These are phyloP conservation scores for Phytophthora rubi DNA, from an alignment of 352 stramenopile species.

Conservation along the genomic window DNA sequence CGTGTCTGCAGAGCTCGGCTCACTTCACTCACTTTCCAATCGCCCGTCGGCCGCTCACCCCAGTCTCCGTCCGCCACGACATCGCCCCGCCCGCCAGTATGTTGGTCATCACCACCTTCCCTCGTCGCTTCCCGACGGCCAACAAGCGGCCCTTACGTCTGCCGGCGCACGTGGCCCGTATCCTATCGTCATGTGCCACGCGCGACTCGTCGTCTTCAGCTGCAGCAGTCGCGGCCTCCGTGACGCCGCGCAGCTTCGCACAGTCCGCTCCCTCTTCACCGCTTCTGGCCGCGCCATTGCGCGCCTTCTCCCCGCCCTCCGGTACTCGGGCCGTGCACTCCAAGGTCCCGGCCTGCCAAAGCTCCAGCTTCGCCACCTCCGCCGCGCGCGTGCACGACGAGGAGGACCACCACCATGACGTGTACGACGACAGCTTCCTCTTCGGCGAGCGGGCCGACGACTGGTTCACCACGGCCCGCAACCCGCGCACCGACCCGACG, in stretches of 20 bases:
- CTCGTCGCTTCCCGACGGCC: slow-evolving; percentile 77
- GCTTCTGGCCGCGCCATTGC: slow-evolving; percentile 1
- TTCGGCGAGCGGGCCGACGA: slow-evolving; percentile 64
- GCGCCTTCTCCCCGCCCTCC: background rate
- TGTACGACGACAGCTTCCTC: slow-evolving; percentile 66
- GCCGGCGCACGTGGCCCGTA: slow-evolving; percentile 4
- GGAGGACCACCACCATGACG: slow-evolving; percentile 30
- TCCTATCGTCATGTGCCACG: slow-evolving; percentile 17
- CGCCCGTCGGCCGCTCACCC: slow-evolving; percentile 15
- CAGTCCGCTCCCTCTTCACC: background rate
- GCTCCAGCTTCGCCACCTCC: slow-evolving; percentile 34
- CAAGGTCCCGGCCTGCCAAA: slow-evolving; percentile 25
- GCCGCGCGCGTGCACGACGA: slow-evolving; percentile 30
- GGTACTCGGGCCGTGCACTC: slow-evolving; percentile 17
- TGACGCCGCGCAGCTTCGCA: slow-evolving; percentile 27
- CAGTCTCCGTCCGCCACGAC: slow-evolving; percentile 6
- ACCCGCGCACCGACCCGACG: slow-evolving; percentile 56
- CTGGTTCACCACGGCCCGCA: slow-evolving; percentile 77
- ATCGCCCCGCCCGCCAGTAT: slow-evolving; percentile 37
- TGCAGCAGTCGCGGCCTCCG: slow-evolving; percentile 31
- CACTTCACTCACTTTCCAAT: slow-evolving; percentile 31
- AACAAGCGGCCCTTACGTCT: slow-evolving; percentile 64
- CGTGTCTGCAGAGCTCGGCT: background rate
- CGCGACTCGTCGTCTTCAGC: slow-evolving; percentile 13
- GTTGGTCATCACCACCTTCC: slow-evolving; percentile 84